Evolutionary conservation across 768 basidiomycete species (phyloP), one percentile per base, ranked within the genome.

Genomic region (Boletus pseudo-olivaceus): DNA sequence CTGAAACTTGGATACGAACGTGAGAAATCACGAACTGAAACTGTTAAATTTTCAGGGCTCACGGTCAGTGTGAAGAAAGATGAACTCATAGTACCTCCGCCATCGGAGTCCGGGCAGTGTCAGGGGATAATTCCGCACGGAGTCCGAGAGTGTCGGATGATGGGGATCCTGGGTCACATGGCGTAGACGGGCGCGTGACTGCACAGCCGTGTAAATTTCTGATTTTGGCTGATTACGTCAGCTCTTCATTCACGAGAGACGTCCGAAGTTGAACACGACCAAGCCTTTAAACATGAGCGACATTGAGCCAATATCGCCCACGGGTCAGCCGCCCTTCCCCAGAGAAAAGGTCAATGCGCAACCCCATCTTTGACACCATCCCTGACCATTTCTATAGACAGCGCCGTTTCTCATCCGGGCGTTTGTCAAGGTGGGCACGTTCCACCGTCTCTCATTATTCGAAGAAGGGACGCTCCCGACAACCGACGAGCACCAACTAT

Each of bases 401-500:
- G 78, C 85, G 0, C 90, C 90, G 7, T 93, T 93, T 69, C 82
- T 93, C 50, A 83, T 93, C 34, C 81, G 90, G 47, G 77, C 89
- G 14, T 93, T 93, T 67, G 79, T 92, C 53, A 92, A 90, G 80
- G 81, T 89, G 37, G 88, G 88, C 19, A 75, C 82, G 35, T 90
- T 90, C 67, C 90, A 92, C 67, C 79, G 87, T 39, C 72, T 90
- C 23, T 71, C 76, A 4, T 76, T 88, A 51, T 93, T 93, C 60
- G 88, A 93, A 63, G 88, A 92, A 54, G 84, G 87, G 0, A 78
- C 81, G 3, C 75, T 88, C 4, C 90, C 90, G 7, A 84, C 84
- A 3, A 83, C 84, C 7, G 90, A 93, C 57, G 90, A 93, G 64
- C 85, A 89, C 44, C 89, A 91, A 64, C 71, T 93, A 33, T 92